Evolutionary conservation across 1,284 basidiomycete genomes (phyloP), one percentile per base, ranked within the genome.

Genomic region (Apiotrichum sp.): DNA sequence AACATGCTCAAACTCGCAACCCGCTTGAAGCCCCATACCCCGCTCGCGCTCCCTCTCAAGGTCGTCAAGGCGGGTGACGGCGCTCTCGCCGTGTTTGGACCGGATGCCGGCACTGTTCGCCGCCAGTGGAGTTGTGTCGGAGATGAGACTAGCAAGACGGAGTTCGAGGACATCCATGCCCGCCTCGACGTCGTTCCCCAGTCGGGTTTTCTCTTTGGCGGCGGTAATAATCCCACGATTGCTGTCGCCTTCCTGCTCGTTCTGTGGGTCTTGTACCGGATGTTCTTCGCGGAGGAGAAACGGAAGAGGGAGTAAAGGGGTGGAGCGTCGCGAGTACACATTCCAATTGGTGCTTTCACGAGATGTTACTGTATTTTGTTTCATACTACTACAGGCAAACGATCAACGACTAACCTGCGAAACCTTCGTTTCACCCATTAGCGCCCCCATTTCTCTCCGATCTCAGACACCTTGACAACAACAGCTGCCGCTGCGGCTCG

Each of bases 401-500:
- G 29, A 29, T 29, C 29, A 29, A 29, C 29, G 29, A 29, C 29
- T 29, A 29, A 29, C 3, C 29, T 29, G 29, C 29, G 29, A 29
- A 29, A 29, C 3, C 29, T 29, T 29, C 2, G 29, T 29, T 29
- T 29, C 3, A 29, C 29, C 46, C 16, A n/a, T 10, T 13, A 44
- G n/a, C 40, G 41, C n/a, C 83, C 80, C 88, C 89, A 93, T 67
- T 79, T 83, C 46, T 84, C 84, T 8, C 82, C 82, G 6, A 93
- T 76, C 65, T 88, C 85, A 49, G 89, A 86, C 3, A 89, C 81
- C 67, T 89, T 88, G 33, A 95, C 76, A 38, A 92, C 73, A 0
- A 93, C 85, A 0, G 88, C 89, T 0, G 89, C 89, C 2, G 86
- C 84, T 0, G 84, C 84, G 50, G 84, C 82, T 49, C 80, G 81